phyloP scores from a whole-genome alignment of 345 rosid species.

The Heritiera littoralis region DNA sequence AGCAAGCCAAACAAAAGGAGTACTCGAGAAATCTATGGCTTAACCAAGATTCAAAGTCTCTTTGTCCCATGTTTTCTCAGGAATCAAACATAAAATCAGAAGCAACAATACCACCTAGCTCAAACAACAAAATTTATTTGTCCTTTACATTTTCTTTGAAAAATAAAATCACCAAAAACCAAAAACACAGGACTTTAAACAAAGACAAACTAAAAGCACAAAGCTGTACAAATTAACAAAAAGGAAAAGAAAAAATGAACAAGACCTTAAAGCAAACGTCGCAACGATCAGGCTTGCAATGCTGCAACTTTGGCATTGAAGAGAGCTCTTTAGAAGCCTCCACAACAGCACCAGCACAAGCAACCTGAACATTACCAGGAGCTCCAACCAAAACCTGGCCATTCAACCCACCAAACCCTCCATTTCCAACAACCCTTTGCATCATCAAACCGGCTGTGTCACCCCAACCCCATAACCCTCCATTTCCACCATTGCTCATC shows the following conservation, averaged over 20 bases:
- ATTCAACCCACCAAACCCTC: slow-evolving; percentile 24
- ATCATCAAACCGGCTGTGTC: slow-evolving; percentile 20
- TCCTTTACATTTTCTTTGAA: slow-evolving; percentile 10
- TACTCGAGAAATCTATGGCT: not conserved
- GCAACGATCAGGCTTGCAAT: slow-evolving; percentile 35
- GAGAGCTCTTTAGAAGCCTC: slow-evolving; percentile 79
- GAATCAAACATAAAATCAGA: not conserved
- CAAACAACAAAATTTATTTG: not conserved
- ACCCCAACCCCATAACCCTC: slow-evolving; percentile 32
- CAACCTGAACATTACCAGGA: slow-evolving; percentile 22
- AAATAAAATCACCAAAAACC: slow-evolving; percentile 7
- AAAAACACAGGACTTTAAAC: not conserved
- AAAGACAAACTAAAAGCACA: not conserved
- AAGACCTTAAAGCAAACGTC: slow-evolving; percentile 61
- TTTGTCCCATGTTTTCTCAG: not conserved
- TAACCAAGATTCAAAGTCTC: not conserved
- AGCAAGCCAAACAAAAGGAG: slow-evolving; percentile 1
- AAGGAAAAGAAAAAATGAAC: not conserved
- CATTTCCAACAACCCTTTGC: slow-evolving; percentile 20
- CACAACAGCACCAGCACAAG: slow-evolving; percentile 11
- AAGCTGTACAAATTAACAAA: not conserved
- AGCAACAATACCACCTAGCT: not conserved
- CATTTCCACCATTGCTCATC: slow-evolving; percentile 17
- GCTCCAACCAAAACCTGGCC: slow-evolving; percentile 34
- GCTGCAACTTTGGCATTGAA: slow-evolving; percentile 73